A percentile compares a stretch with the other conserved stretches of the same genome.
Conservation (phyloP, 306 rosid genomes). For the Gynostemma pentaphyllum region DNA sequence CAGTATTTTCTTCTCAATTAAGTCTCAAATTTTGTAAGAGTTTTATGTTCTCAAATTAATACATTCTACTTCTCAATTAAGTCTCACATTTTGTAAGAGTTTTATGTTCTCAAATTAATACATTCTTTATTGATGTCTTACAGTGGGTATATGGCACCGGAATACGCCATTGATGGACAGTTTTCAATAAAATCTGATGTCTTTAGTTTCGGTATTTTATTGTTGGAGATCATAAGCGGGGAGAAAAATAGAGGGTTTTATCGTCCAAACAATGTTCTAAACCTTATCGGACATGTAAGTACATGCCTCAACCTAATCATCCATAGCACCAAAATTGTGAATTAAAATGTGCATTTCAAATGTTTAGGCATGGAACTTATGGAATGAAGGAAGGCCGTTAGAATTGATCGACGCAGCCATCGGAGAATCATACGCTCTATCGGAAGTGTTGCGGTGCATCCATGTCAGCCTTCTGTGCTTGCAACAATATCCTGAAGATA, state of each 20-base stretch:
- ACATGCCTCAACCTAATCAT: not conserved
- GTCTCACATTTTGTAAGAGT: not conserved
- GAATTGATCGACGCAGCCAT: conserved; percentile 23
- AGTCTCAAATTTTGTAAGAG: not conserved
- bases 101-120: not conserved
- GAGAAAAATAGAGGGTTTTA: conserved; percentile 26
- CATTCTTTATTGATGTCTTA: not conserved
- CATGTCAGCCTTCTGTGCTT: conserved; percentile 43
- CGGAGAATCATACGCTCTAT: conserved; percentile 4
- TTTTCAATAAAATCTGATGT: conserved; percentile 44
- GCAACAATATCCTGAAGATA: conserved; percentile 33
- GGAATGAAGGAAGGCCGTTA: conserved; percentile 17
- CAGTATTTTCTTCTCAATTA: not conserved
- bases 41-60: not conserved
- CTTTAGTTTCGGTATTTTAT: conserved; percentile 45
- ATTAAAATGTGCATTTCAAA: not conserved
- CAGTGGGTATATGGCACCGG: conserved; percentile 60
- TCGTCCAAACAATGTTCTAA: conserved; percentile 17
- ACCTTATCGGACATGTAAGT: conserved; percentile 48
- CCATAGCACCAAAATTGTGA: not conserved
- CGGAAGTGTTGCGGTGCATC: conserved; percentile 25
- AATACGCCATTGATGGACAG: conserved; percentile 35
- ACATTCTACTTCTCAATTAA: not conserved
- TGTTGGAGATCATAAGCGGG: conserved; percentile 40
- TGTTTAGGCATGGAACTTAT: conserved; percentile 22